A percentile compares a stretch with the other conserved stretches of the same genome.
Conservation (phyloP, 106 monocot species). For the Acanthochlamys bracteata region DNA sequence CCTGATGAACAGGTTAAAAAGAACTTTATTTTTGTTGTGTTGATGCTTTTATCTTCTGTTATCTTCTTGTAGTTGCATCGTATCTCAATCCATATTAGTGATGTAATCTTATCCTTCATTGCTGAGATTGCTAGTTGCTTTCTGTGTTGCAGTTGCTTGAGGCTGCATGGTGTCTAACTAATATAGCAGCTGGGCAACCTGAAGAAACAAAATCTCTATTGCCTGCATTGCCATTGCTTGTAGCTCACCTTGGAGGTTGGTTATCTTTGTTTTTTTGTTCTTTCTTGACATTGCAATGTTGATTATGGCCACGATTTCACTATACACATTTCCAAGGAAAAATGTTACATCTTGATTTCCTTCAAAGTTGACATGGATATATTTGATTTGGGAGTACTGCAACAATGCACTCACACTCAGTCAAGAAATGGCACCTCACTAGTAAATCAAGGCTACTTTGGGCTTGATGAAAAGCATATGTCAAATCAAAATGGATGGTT, state of each 20-base stretch:
- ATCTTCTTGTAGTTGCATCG: not conserved
- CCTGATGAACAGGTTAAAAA: constrained; percentile 78
- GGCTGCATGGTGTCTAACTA: constrained; percentile 99
- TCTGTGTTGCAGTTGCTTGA: constrained; percentile 66
- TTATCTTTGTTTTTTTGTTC: constrained; percentile 2
- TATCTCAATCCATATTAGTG: not conserved
- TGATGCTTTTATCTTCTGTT: not conserved
- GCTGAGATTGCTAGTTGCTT: not conserved
- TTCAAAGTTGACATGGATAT: too few species aligned
- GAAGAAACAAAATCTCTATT: constrained; percentile 83
- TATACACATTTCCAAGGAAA: too few species aligned
- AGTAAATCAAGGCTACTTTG: too few species aligned
- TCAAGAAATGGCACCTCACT: too few species aligned
- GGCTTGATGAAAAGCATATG: too few species aligned
- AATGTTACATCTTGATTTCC: too few species aligned
- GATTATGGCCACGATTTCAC: too few species aligned
- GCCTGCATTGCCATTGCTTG: constrained; percentile 84
- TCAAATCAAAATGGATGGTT: too few species aligned
- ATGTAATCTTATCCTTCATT: too few species aligned
- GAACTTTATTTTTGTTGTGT: not conserved
- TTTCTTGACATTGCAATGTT: not conserved
- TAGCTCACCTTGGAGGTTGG: constrained; percentile 97
- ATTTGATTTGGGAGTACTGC: too few species aligned
- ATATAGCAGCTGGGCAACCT: constrained; percentile 88
- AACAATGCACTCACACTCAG: too few species aligned